A percentile compares a stretch with the other conserved stretches of the same genome.
Conservation (phyloP, 139 green algal genomes). For the Volvox africanus region DNA sequence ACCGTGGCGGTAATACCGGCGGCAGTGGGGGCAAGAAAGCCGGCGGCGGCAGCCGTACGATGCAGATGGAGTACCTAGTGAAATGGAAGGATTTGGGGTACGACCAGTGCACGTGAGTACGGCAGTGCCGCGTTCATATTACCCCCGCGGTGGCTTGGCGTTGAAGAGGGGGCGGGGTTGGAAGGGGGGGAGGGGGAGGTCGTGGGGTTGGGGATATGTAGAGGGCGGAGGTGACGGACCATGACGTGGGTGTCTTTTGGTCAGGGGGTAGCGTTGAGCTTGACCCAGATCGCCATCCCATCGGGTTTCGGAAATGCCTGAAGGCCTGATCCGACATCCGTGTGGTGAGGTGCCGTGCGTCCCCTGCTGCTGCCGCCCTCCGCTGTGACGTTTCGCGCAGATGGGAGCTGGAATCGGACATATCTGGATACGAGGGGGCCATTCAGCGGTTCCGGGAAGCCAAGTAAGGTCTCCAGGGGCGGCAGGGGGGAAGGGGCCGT, state of each 20-base stretch:
- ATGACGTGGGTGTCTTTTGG: no score
- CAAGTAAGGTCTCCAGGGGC: not conserved
- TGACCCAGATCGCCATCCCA: no score
- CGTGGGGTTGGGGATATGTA: not conserved
- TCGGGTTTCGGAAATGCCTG: no score
- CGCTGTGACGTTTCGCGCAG: not conserved
- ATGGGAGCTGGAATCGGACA: constrained; percentile 46
- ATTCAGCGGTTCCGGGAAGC: constrained; percentile 23
- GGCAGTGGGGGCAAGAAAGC: not conserved
- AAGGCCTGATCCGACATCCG: no score
- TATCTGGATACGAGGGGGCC: constrained; percentile 27
- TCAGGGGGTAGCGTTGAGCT: no score
- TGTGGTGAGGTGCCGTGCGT: no score
- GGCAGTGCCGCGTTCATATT: not conserved
- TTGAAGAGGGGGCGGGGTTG: not conserved
- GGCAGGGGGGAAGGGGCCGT: no score
- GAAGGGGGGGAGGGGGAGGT: not conserved
- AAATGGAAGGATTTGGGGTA: constrained; percentile 73
- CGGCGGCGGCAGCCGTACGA: not conserved
- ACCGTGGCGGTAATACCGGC: not conserved
- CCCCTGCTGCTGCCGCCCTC: not conserved
- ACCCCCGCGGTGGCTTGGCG: no score
- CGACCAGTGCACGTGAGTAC: constrained; percentile 62
- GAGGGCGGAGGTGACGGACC: not conserved
- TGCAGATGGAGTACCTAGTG: constrained; percentile 67